Evolutionary conservation across 257 asterid species (phyloP), one percentile per base, ranked within the genome.

Genomic region (Leonotis leonurus): DNA sequence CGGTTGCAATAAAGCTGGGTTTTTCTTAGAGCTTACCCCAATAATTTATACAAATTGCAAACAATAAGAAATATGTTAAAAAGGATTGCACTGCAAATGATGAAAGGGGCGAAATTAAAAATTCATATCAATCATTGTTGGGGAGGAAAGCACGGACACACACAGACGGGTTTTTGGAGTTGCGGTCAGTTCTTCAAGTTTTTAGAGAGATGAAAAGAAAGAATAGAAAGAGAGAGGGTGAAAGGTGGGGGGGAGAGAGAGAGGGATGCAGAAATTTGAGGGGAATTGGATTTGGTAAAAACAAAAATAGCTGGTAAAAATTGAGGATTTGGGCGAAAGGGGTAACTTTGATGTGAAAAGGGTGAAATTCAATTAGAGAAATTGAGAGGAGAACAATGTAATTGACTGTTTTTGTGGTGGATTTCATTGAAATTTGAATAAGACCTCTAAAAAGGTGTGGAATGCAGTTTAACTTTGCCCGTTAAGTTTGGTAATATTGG

Each of bases 1-100:
- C 18, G 56, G 61, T 59, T 16, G 10, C 33, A 60, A 36, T 24
- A 59, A 64, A 78, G 71, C 63, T 51, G 71, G 73, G 78, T 56
- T 49, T 74, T 65, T 71, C 56, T 51, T 13, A 37, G 51, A 30
- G 61, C 30, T 39, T 16, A 13, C 36, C 46, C 37, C 67, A 58
- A 60, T 49, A 17, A 58, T 46, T 67, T 22, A 39, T 3, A 5
- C 62, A 1, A 58, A 68, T 29, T 51, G 27, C 21, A 13, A 56
- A 48, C 49, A 22, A 33, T 3, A 48, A n/a, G 14, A 55, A 12
- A n/a, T 33, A 11, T 41, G 22, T 12, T 20, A 43, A 48, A 64
- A 60, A 54, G 11, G 74, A 54, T 56, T 37, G 46, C 35, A 25
- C 68, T 14, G 68, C 58, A 58, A 57, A 64, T 40, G 33, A 61